Conservation (phyloP, 2,329 filamentous ascomycete genomes). For the Phyllosticta citrichinensis region DNA sequence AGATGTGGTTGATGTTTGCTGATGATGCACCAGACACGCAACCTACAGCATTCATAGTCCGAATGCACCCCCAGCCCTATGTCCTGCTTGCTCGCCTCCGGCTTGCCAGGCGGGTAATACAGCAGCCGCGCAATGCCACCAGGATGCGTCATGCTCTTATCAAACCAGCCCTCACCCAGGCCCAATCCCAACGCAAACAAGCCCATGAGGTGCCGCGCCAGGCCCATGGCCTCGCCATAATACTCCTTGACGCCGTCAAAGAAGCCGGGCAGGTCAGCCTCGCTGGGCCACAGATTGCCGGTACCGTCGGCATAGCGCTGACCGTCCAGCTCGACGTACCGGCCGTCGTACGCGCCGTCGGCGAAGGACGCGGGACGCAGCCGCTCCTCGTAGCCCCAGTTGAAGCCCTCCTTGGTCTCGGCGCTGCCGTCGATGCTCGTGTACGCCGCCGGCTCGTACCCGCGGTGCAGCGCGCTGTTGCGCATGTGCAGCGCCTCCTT, state of each 20-base stretch:
- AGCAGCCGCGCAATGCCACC: constrained; percentile 32
- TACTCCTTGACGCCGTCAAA: constrained; percentile 28
- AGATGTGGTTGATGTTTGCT: too few relatives aligned
- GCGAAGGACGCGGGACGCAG: constrained; percentile 21
- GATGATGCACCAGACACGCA: not conserved
- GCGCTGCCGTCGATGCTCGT: constrained; percentile 26
- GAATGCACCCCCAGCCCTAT: constrained; percentile 11
- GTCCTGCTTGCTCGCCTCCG: constrained; percentile 6
- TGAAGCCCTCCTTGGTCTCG: constrained; percentile 35
- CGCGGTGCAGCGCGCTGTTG: constrained; percentile 29
- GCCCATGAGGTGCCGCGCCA: constrained; percentile 31
- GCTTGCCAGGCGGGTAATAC: constrained; percentile 28
- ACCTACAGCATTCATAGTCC: constrained; percentile 10
- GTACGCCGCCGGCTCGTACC: constrained; percentile 33
- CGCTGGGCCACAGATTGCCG: constrained; percentile 31
- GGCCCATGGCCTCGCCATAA: constrained; percentile 28
- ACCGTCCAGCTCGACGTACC: constrained; percentile 33
- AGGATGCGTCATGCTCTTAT: constrained; percentile 30
- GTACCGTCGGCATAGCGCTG: constrained; percentile 14
- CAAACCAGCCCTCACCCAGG: constrained; percentile 30
- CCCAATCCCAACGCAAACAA: constrained; percentile 31
- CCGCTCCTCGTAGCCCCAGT: constrained; percentile 31
- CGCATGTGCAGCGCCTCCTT: constrained; percentile 32
- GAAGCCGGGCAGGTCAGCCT: constrained; percentile 31
- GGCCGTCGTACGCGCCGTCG: constrained; percentile 30